phyloP scores from a whole-genome alignment of 768 basidiomycete genomes.

The Tylopilus plumbeoviolaceoides region DNA sequence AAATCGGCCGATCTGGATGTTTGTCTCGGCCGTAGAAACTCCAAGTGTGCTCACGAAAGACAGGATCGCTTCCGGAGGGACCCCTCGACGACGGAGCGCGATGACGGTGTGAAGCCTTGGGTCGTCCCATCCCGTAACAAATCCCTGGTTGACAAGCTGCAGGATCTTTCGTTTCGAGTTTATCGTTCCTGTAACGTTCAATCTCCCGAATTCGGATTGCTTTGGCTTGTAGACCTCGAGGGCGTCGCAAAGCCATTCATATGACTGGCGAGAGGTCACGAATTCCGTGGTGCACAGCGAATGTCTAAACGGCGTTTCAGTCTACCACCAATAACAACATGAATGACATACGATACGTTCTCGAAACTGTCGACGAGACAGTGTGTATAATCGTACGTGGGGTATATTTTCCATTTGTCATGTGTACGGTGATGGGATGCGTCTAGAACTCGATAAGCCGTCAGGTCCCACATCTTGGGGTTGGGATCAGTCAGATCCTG shows the following conservation, averaged over 20 bases:
- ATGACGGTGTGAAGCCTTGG: slow-evolving; percentile 96
- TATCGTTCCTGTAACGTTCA: slow-evolving; percentile 91
- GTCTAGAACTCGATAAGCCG: slow-evolving; percentile 90
- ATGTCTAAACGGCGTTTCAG: slow-evolving; percentile 52
- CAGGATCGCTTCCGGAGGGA: slow-evolving; percentile 94
- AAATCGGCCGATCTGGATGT: slow-evolving; percentile 85
- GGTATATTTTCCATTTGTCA: slow-evolving; percentile 95
- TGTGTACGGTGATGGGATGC: slow-evolving; percentile 91
- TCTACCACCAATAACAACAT: background rate
- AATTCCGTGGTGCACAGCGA: slow-evolving; percentile 97
- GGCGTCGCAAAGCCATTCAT: slow-evolving; percentile 98
- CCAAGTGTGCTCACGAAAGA: slow-evolving; percentile 94
- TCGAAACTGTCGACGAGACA: slow-evolving; percentile 98
- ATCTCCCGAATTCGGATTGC: slow-evolving; percentile 94
- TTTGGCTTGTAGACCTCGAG: slow-evolving; percentile 96
- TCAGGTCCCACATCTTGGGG: slow-evolving; percentile 99
- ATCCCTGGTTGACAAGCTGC: slow-evolving; percentile 76
- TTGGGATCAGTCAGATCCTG: slow-evolving; percentile 90
- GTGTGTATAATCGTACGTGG: slow-evolving; percentile 98
- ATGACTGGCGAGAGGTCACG: slow-evolving; percentile 91
- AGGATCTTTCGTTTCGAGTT: slow-evolving; percentile 96
- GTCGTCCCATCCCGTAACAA: slow-evolving; percentile 95
- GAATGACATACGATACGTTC: slow-evolving; percentile 85
- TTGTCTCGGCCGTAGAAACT: slow-evolving; percentile 79
- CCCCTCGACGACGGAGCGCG: slow-evolving; percentile 88